Evolutionary conservation across 75 land plant genomes (phyloP).

Genomic region (Cunninghamia lanceolata): DNA sequence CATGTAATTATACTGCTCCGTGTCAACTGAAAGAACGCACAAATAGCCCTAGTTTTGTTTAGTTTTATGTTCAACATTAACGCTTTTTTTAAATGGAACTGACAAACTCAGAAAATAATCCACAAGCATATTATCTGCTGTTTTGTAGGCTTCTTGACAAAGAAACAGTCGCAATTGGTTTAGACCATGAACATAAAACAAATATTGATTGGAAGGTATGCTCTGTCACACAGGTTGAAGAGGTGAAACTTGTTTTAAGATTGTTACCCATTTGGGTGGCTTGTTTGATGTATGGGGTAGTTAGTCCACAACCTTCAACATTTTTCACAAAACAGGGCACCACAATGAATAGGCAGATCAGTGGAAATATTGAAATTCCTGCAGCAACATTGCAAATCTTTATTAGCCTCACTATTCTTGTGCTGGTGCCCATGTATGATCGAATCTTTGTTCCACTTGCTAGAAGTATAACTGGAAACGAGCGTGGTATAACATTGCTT

Average conservation of each 20-base stretch:
- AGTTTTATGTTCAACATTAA: neutral
- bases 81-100: neutral
- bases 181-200: neutral
- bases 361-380: constrained; percentile 18
- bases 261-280: constrained; percentile 34
- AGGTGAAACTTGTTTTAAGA: constrained; percentile 32
- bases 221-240: constrained; percentile 37
- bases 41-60: neutral
- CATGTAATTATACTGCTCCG: neutral
- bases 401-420: neutral
- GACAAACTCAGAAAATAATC: neutral
- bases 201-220: constrained; percentile 23
- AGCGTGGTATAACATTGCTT: constrained; percentile 31
- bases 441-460: constrained; percentile 27
- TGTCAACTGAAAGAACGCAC: neutral
- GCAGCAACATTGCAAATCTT: constrained; percentile 32
- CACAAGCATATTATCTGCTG: neutral
- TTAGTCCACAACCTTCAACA: constrained; percentile 15
- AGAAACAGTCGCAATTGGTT: constrained; percentile 21
- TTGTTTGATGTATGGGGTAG: constrained; percentile 17
- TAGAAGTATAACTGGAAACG: constrained; percentile 21
- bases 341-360: constrained; percentile 21
- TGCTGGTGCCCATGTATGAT: constrained; percentile 8
- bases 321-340: constrained; percentile 18
- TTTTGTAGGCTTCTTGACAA: constrained; percentile 37